Percentiles rank a stretch among this genome's conserved stretches.
phyloP scores from a whole-genome alignment of 208 protist species.

The Trypanosoma conorhini region DNA sequence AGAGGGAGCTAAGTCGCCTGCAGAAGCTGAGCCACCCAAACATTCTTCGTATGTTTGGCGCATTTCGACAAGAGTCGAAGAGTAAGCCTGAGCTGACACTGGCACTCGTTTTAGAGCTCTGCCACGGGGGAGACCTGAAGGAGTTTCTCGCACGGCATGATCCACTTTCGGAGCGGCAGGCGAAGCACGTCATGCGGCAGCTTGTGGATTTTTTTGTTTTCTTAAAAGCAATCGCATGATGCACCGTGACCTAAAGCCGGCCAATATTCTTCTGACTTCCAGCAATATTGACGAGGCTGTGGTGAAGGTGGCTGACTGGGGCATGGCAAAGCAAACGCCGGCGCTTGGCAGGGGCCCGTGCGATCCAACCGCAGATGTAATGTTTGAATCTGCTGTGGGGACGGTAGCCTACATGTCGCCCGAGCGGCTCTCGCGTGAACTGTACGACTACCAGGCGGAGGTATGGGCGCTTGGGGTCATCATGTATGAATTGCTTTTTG shows the following conservation, averaged over 20 bases:
- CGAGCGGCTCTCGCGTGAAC: slow-evolving; percentile 53
- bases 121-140: slow-evolving; percentile 57
- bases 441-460: slow-evolving; percentile 74
- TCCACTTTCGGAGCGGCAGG: slow-evolving; percentile 31
- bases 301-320: slow-evolving; percentile 71
- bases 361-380: not conserved
- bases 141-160: slow-evolving; percentile 22
- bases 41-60: slow-evolving; percentile 16
- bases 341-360: not conserved
- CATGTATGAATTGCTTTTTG: slow-evolving; percentile 77
- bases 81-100: slow-evolving; percentile 4
- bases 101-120: slow-evolving; percentile 62
- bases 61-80: slow-evolving; percentile 20
- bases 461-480: slow-evolving; percentile 81
- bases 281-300: slow-evolving; percentile 48
- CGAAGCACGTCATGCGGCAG: slow-evolving; percentile 56
- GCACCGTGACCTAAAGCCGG: slow-evolving; percentile 92
- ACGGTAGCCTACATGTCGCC: slow-evolving; percentile 78
- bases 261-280: slow-evolving; percentile 76
- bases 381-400: slow-evolving; percentile 66
- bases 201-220: slow-evolving; percentile 56
- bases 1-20: slow-evolving; percentile 35
- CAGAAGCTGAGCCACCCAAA: slow-evolving; percentile 41
- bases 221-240: slow-evolving; percentile 53
- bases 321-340: slow-evolving; percentile 49